A percentile compares a stretch with the other conserved stretches of the same genome.
phyloP scores from a whole-genome alignment of 768 basidiomycete species.

The Hypholoma sublateritium region DNA sequence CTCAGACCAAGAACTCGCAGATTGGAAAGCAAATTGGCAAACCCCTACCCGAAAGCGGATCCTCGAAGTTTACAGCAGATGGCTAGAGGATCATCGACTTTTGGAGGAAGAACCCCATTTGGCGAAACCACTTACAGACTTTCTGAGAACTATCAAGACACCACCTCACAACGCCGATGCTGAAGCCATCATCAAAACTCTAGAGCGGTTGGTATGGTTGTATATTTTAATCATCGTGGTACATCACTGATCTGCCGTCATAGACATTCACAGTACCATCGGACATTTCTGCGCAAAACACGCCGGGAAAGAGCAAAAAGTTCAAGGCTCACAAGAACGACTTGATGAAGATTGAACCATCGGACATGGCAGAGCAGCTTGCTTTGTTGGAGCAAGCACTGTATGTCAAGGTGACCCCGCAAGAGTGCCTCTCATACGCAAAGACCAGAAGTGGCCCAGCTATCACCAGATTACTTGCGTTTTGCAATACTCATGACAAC shows the following conservation, averaged over 20 bases:
- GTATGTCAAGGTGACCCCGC: conserved; percentile 67
- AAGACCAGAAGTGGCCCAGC: conserved; percentile 36
- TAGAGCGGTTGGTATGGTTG: conserved; percentile 54
- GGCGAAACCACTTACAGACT: conserved; percentile 54
- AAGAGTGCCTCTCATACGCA: conserved; percentile 72
- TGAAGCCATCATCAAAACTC: conserved; percentile 46
- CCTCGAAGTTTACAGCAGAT: conserved; percentile 53
- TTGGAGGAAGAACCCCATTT: conserved; percentile 67
- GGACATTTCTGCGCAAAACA: conserved; percentile 20
- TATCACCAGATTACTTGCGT: conserved; percentile 47
- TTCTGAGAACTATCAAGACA: conserved; percentile 45
- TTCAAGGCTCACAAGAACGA: conserved; percentile 57
- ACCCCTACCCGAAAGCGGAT: conserved; percentile 64
- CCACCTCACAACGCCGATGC: conserved; percentile 44
- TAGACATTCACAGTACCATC: conserved; percentile 43
- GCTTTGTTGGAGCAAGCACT: conserved; percentile 70
- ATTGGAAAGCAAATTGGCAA: conserved; percentile 67
- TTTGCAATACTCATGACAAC: conserved; percentile 61
- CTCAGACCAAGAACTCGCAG: conserved; percentile 48
- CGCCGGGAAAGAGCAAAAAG: conserved; percentile 39
- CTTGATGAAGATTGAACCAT: conserved; percentile 62
- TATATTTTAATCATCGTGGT: background rate
- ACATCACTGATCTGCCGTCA: conserved; percentile 7
- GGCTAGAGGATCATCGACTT: conserved; percentile 62
- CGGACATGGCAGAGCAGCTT: conserved; percentile 78